A percentile compares a stretch with the other conserved stretches of the same genome.
Evolutionary conservation across 768 basidiomycete species (phyloP).

Genomic region (Naganishia vishniacii): DNA sequence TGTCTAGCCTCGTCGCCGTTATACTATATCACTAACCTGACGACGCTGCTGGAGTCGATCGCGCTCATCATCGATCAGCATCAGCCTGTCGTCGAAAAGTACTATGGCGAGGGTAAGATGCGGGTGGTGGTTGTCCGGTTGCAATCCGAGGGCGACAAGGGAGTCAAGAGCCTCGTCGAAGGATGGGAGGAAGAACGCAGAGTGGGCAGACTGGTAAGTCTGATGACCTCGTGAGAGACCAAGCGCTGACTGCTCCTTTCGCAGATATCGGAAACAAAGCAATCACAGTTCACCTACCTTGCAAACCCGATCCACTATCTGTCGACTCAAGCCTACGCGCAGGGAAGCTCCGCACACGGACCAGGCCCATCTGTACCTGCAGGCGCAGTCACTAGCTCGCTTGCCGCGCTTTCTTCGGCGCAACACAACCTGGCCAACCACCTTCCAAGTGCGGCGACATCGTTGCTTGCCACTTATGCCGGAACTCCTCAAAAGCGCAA

Average conservation of each 20-base stretch:
- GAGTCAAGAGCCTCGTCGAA: slow-evolving; percentile 66
- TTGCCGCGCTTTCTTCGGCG: slow-evolving; percentile 30
- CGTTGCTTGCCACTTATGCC: slow-evolving; percentile 42
- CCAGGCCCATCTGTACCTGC: slow-evolving; percentile 19
- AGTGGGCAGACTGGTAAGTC: slow-evolving; percentile 57
- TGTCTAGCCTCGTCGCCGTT: slow-evolving; percentile 76
- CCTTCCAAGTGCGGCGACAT: slow-evolving; percentile 38
- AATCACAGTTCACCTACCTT: slow-evolving; percentile 41
- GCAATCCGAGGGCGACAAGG: slow-evolving; percentile 77
- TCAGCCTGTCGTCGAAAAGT: slow-evolving; percentile 94
- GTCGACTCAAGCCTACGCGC: slow-evolving; percentile 6
- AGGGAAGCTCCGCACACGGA: not conserved
- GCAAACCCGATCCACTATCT: slow-evolving; percentile 32
- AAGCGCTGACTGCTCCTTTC: not conserved
- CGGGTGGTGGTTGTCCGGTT: slow-evolving; percentile 64
- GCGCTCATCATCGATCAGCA: slow-evolving; percentile 96
- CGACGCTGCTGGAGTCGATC: slow-evolving; percentile 87
- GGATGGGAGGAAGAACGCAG: slow-evolving; percentile 88
- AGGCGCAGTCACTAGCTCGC: slow-evolving; percentile 35
- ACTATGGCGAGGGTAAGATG: slow-evolving; percentile 90
- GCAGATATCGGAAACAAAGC: slow-evolving; percentile 49
- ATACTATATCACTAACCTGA: slow-evolving; percentile 83
- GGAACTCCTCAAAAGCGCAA: slow-evolving; percentile 21
- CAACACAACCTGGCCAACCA: slow-evolving; percentile 37
- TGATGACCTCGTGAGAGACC: not conserved